Evolutionary conservation across 441 rosid genomes (phyloP), one percentile per base, ranked within the genome.

Genomic region (Capsella rubella): DNA sequence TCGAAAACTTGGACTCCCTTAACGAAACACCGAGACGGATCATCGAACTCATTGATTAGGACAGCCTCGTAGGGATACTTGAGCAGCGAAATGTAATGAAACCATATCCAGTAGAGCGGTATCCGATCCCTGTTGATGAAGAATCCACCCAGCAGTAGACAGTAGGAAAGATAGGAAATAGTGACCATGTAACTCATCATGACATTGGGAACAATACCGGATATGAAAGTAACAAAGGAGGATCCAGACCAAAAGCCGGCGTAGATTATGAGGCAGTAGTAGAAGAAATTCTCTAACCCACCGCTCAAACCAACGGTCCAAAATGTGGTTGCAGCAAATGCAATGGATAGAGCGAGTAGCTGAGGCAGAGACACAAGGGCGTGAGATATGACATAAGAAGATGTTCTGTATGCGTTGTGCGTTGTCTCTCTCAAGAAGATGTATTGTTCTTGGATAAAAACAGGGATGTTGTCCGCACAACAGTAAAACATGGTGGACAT

Each of bases 1-100:
- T 90, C 97, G 25, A 90, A 90, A 8, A 86, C 84, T 62, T 90
- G 96, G 34, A 81, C 81, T 1, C 96, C 96, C 15, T 77, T 73
- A 0, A 85, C 82, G 37, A 86, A 89, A 65, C 96, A 90, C 67
- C 84, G 85, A 6, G 60, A n/a, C 0, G 90, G 85, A 53, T 87
- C 55, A 34, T 73, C 78, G 42, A 89, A 91, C 45, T 91, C 97
- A 42, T 86, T 89, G 25, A 77, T 86, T 58, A 91, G 29, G 0
- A 87, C 92, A 1, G 84, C 97, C 46, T 89, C 97, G 15, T 83
- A 90, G 0, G 97, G 97, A 78, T 87, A 90, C 70, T 90, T 90
- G 0, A 89, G 77, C 0, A 89, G 69, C 0, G 97, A 91, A 73
- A 89, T 18, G 82, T 91, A 89, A 52, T 91, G 95, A 73, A 87